Base-by-base conservation (phyloP, 345 rosid genomes). In the Crucihimalaya himalaica region DNA sequence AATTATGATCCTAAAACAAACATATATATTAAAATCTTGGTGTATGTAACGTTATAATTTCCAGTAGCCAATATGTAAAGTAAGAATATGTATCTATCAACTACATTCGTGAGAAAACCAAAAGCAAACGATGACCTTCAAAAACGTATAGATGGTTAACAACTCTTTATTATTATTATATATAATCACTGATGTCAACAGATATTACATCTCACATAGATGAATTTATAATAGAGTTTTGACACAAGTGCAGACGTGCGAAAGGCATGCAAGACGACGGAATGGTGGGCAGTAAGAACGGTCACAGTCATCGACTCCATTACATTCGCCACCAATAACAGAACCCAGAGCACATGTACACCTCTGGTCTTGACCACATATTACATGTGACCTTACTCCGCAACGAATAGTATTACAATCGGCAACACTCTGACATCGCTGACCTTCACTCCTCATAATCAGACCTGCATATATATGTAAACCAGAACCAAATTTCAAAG, bases 331-430 rank as follows among this genome's bases (percentile, higher is more conserved):
- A 5, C 57, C 70, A 65, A 65, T 32, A 48, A 15, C 7, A 63
- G 76, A 11, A 63, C 55, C 70, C 14, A 20, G 8, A 21, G 0
- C 55, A 29, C 70, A 72, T 29, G 15, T 29, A 53, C 70, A 63
- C 15, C 10, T 53, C 2, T 63, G 5, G 19, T 72, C 3, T 31
- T 29, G n/a, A 40, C 20, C n/a, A 52, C 63, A 72, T 63, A 53
- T 18, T 15, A n/a, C 37, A 72, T 54, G 46, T 63, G 76, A 0
- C 1, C 1, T 0, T 53, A 1, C 0, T 63, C 70, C 42, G 34
- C 76, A 72, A 10, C 37, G 46, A 52, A 63, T 46, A 19, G 37
- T 10, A 63, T 72, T 55, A 53, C 76, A 72, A 2, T 72, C 69
- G 0, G 0, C 4, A 15, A 0, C 45, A 18, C 5, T 19, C 7